Conservation (phyloP, 768 basidiomycete species). For the Lactifluus subvellereus region DNA sequence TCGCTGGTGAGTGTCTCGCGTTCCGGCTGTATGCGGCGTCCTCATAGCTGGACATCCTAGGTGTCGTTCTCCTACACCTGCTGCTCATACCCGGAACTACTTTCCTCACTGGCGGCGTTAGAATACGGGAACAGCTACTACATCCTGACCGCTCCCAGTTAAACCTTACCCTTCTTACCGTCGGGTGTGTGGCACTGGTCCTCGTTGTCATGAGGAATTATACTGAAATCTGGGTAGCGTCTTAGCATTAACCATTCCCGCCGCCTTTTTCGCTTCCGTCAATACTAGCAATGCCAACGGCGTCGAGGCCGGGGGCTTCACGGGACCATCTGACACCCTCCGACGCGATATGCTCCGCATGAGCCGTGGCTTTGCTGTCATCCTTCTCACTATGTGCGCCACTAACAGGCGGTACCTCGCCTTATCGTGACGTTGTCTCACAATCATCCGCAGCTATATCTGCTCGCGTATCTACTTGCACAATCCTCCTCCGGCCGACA, state of each 20-base stretch:
- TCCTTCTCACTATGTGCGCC: conserved; percentile 55
- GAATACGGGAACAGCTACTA: conserved; percentile 59
- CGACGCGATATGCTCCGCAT: conserved; percentile 49
- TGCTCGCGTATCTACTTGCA: conserved; percentile 63
- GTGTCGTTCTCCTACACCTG: conserved; percentile 68
- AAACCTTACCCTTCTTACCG: conserved; percentile 61
- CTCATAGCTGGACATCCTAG: conserved; percentile 29
- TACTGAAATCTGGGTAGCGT: conserved; percentile 38
- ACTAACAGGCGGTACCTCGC: not conserved
- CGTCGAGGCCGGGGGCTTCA: conserved; percentile 8
- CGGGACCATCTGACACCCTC: conserved; percentile 39
- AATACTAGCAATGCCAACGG: conserved; percentile 35
- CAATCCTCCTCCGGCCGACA: conserved; percentile 64
- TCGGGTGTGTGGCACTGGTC: conserved; percentile 45
- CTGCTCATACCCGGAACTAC: conserved; percentile 64
- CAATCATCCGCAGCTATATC: conserved; percentile 43
- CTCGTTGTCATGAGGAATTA: not conserved
- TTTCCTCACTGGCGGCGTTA: conserved; percentile 68
- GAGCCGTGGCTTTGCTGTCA: conserved; percentile 59
- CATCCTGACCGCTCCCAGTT: conserved; percentile 60
- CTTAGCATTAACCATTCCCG: conserved; percentile 55
- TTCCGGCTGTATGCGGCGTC: not conserved
- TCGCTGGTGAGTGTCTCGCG: conserved; percentile 42
- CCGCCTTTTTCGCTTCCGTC: conserved; percentile 61
- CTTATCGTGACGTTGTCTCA: conserved; percentile 2